Percentiles rank a stretch among this genome's conserved stretches.
Conservation (phyloP, 148 eudicot species). For the Mesembryanthemum crystallinum region DNA sequence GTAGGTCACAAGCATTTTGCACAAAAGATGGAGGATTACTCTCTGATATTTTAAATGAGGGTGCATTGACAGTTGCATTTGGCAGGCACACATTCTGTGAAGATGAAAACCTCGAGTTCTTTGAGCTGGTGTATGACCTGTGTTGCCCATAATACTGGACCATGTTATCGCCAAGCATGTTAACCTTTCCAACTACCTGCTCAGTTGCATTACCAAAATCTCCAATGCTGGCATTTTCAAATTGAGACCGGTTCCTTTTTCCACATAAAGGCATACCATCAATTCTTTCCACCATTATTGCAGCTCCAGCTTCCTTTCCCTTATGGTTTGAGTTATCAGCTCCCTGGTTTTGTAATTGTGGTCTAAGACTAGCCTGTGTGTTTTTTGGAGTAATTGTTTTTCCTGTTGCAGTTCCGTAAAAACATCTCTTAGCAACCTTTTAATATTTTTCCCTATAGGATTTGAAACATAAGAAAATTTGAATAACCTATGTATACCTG, state of each 20-base stretch:
- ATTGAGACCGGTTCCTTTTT: not conserved
- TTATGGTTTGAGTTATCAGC: not conserved
- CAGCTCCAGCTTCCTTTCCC: not conserved
- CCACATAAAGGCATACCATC: not conserved
- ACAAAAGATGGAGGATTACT: not conserved
- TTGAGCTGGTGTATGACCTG: not conserved
- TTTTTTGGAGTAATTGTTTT: not conserved
- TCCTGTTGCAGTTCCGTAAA: not conserved
- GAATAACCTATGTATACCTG: conserved; percentile 10
- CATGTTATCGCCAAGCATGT: not conserved
- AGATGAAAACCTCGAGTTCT: conserved; percentile 1
- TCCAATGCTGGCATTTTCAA: not conserved
- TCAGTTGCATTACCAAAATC: not conserved
- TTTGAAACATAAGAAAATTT: not conserved
- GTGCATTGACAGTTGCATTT: not conserved
- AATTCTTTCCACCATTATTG: not conserved
- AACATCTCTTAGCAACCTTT: not conserved
- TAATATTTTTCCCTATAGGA: not conserved
- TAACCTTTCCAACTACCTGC: not conserved
- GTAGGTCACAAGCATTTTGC: conserved; percentile 6
- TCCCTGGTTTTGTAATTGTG: not conserved
- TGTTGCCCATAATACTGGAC: not conserved
- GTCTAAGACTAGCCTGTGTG: not conserved
- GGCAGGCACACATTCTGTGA: not conserved
- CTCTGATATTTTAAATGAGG: not conserved